These are phyloP conservation scores for Cystobasidium tubakii DNA, from an alignment of 768 basidiomycete species.

Conservation along the genomic window DNA sequence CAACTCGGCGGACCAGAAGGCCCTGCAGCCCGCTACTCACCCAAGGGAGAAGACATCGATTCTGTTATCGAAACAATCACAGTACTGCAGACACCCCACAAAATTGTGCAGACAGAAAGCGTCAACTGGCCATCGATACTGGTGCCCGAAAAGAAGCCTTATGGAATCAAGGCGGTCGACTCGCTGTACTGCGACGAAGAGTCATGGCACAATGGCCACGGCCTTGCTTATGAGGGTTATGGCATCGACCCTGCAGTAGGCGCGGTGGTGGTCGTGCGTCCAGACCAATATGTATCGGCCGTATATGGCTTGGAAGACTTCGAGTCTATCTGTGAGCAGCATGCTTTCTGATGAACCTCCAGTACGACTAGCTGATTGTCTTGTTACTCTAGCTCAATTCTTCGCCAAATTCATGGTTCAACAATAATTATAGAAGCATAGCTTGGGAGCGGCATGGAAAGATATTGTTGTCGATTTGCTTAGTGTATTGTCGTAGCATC, in stretches of 20 bases:
- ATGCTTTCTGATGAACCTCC: background rate
- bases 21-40: conserved; percentile 49
- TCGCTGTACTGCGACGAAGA: conserved; percentile 21
- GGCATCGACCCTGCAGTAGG: conserved; percentile 34
- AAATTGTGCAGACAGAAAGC: conserved; percentile 14
- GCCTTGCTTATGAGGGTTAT: conserved; percentile 22
- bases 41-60: conserved; percentile 43
- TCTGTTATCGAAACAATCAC: conserved; percentile 50
- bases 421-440: no score
- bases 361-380: background rate
- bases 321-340: conserved; percentile 1
- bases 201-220: conserved; percentile 17
- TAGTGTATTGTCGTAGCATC: no score
- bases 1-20: conserved; percentile 47
- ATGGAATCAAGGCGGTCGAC: conserved; percentile 18
- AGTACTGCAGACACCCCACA: conserved; percentile 37
- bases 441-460: no score
- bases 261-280: conserved; percentile 33
- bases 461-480: no score
- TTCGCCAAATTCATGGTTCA: background rate
- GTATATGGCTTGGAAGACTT: conserved; percentile 29
- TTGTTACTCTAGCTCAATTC: background rate
- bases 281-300: conserved; percentile 37
- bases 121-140: conserved; percentile 25
- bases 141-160: conserved; percentile 30